Base-by-base conservation (phyloP, 2,329 filamentous ascomycete species). In the Didymella glomerata region DNA sequence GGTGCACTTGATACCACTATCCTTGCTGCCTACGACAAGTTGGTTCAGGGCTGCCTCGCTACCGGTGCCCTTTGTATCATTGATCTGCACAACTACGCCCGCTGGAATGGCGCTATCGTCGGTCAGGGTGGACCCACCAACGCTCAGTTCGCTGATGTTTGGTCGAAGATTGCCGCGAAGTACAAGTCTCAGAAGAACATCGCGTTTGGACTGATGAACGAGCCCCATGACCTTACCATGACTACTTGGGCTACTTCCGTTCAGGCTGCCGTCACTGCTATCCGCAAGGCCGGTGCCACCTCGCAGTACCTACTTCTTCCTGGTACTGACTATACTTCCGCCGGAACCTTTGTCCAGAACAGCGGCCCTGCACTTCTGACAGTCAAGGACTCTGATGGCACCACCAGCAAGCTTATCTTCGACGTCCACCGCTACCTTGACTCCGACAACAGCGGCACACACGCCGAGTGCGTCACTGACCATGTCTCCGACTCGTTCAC, bases 131-230 rank as follows among this genome's bases (percentile, higher is more conserved):
- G 87, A 0, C 86, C 87, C 0, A 82, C 81, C 0, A 82, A 89
- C 68, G 83, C 81, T 11, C 76, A 86, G 14, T 86, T 90, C 64
- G 83, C 81, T 3, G 77, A 76, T 41, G 74, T 90, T 5, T 90
- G 88, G 88, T 73, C 64, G 28, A 77, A 80, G 68, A 61, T 81
- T 4, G 88, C 88, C 1, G 78, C 76, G 1, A 85, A 86, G 69
- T 90, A 90, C 73, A 81, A 80, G 22, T 68, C 69, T 6, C 76
- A 86, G 48, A 71, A 80, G 36, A 85, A 83, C 60, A 76, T 90
- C 25, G 80, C 84, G 3, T 88, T 90, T 64, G 87, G 86, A 14
- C 71, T 90, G 44, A 90, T 90, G 87, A 91, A 90, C 76, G 88
- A 81, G 76, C 88, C 88, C 7, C 86, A 89, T 71, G 84, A 56